These are phyloP conservation scores for Rhynchospora pubera DNA, from an alignment of 176 grass and related monocot species.

Conservation along the genomic window DNA sequence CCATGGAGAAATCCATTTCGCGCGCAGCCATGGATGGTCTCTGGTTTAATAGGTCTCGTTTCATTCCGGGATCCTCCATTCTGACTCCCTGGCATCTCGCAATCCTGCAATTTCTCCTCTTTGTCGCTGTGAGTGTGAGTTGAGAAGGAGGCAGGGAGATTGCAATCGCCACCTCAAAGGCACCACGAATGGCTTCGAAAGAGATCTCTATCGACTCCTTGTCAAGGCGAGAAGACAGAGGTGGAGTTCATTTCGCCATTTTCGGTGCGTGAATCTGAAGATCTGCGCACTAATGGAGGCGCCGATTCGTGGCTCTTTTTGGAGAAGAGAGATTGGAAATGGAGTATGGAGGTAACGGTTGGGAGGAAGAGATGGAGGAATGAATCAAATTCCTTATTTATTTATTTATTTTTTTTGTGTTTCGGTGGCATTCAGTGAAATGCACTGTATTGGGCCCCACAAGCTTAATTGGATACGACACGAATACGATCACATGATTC, in stretches of 20 bases:
- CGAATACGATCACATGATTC: no score
- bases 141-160: not conserved
- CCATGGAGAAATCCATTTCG: conserved; percentile 67
- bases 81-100: conserved; percentile 62
- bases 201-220: no score
- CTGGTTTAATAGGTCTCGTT: conserved; percentile 34
- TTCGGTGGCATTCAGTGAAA: not conserved
- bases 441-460: not conserved
- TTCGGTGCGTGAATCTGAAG: no score
- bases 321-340: no score
- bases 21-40: conserved; percentile 59
- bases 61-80: conserved; percentile 27
- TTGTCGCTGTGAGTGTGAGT: not conserved
- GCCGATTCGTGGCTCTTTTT: no score
- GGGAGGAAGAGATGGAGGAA: no score
- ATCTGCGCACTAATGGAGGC: no score
- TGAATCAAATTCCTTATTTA: not conserved
- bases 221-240: no score
- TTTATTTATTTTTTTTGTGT: not conserved
- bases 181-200: no score
- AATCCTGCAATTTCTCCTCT: not conserved
- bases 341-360: no score
- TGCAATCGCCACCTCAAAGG: no score
- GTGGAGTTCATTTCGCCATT: no score
- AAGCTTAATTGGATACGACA: not conserved